Conservation (phyloP, 2,329 filamentous ascomycete genomes). For the Pseudophaeomoniella oleicola region DNA sequence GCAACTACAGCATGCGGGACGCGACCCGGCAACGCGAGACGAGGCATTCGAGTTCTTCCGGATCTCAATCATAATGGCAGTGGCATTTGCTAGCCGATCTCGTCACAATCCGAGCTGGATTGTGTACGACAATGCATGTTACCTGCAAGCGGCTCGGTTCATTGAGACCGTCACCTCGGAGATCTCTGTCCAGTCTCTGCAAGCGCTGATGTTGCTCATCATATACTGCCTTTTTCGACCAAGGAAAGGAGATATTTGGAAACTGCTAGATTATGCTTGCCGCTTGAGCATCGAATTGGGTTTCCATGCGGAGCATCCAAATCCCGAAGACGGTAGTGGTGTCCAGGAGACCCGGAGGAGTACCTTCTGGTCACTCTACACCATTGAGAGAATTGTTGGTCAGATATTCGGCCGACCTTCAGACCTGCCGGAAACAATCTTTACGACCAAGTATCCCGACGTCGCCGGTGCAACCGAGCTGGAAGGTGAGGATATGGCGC, state of each 20-base stretch:
- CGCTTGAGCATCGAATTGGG: conserved; percentile 12
- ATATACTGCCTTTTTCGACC: conserved; percentile 9
- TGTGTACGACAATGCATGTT: conserved; percentile 5
- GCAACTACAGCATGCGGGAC: conserved; percentile 1
- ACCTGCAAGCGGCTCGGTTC: conserved; percentile 6
- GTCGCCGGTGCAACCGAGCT: background rate
- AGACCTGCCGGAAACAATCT: conserved; percentile 16
- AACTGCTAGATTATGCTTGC: conserved; percentile 7
- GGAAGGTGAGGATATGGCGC: conserved; percentile 4
- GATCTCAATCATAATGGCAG: conserved; percentile 13
- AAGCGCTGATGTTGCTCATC: conserved; percentile 7
- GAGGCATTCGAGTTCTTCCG: conserved; percentile 12
- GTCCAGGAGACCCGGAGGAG: conserved; percentile 5
- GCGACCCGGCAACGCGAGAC: conserved; percentile 3
- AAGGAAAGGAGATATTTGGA: conserved; percentile 8
- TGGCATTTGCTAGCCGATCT: conserved; percentile 8
- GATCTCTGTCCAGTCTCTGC: conserved; percentile 5
- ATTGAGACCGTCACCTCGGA: conserved; percentile 10
- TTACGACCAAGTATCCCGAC: conserved; percentile 14
- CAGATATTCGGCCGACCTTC: conserved; percentile 17
- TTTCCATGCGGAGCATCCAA: conserved; percentile 11
- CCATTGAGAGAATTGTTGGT: conserved; percentile 16
- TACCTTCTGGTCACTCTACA: conserved; percentile 17
- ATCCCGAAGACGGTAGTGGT: conserved; percentile 2
- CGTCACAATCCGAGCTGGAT: conserved; percentile 7